Percentiles rank a stretch among this genome's conserved stretches.
phyloP scores from a whole-genome alignment of 257 asterid genomes.

The Scutellaria baicalensis region DNA sequence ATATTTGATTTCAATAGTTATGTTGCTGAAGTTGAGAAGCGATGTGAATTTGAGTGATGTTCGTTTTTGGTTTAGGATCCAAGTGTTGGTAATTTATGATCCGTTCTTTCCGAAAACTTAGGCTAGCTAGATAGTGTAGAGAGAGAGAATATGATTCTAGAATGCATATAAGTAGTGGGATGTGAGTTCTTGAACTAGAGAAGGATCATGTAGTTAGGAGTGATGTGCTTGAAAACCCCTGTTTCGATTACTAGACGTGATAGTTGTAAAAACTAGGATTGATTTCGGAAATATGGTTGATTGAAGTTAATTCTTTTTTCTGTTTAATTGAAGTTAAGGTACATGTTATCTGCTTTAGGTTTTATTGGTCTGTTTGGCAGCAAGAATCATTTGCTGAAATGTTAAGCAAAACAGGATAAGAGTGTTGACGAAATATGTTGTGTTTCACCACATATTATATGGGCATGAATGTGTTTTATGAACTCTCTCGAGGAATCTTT shows the following conservation, averaged over 20 bases:
- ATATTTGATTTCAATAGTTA: not conserved
- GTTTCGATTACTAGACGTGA: not conserved
- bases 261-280: not conserved
- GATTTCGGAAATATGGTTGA: constrained; percentile 6
- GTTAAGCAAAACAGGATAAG: not conserved
- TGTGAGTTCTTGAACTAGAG: not conserved
- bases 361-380: not conserved
- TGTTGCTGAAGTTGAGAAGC: not conserved
- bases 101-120: no score
- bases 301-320: not conserved
- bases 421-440: not conserved
- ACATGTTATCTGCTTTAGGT: not conserved
- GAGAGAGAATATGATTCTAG: not conserved
- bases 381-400: not conserved
- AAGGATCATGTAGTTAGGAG: not conserved
- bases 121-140: not conserved
- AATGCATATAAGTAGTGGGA: not conserved
- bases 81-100: not conserved
- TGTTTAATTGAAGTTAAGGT: not conserved
- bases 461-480: not conserved
- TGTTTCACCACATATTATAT: not conserved
- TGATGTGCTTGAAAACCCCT: constrained; percentile 4
- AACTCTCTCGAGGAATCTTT: not conserved
- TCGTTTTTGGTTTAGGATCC: not conserved
- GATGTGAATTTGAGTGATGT: constrained; percentile 7